Conservation (phyloP, 2,329 filamentous ascomycete species). For the Pseudocercospora crystallina region DNA sequence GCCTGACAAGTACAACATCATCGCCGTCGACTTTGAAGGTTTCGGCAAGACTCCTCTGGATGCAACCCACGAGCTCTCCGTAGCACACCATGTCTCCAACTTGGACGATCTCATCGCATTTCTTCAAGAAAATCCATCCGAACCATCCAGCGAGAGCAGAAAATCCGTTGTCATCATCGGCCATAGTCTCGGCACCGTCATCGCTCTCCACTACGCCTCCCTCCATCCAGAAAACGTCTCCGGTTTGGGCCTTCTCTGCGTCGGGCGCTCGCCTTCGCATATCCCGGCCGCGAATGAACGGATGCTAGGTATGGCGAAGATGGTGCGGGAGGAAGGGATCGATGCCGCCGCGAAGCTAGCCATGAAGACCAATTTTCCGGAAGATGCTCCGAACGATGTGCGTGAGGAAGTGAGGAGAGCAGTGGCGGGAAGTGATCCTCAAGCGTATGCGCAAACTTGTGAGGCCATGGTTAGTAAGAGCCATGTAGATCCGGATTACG, state of each 20-base stretch:
- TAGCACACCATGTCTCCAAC: conserved; percentile 13
- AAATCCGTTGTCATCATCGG: conserved; percentile 10
- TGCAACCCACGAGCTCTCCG: neutral
- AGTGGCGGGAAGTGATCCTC: conserved; percentile 6
- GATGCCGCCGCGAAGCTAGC: conserved; percentile 4
- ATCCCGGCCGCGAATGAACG: conserved; percentile 9
- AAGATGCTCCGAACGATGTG: neutral
- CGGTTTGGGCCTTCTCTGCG: conserved; percentile 14
- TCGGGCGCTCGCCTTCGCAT: conserved; percentile 14
- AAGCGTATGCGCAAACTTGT: conserved; percentile 14
- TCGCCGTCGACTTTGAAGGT: conserved; percentile 14
- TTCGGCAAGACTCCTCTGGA: conserved; percentile 9
- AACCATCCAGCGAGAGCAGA: neutral
- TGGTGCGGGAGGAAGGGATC: conserved; percentile 10
- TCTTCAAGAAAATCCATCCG: conserved; percentile 8
- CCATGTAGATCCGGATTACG: conserved; percentile 11
- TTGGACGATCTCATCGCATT: conserved; percentile 14
- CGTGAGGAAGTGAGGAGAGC: conserved; percentile 1
- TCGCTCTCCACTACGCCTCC: conserved; percentile 16
- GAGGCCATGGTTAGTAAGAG: conserved; percentile 8
- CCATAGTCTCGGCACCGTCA: conserved; percentile 12
- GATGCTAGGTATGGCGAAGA: conserved; percentile 10
- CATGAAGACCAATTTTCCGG: conserved; percentile 8
- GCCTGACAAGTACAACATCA: conserved; percentile 1
- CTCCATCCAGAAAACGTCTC: conserved; percentile 32